Base-by-base conservation (phyloP, 2,329 filamentous ascomycete species). In the Pseudopithomyces maydicus region DNA sequence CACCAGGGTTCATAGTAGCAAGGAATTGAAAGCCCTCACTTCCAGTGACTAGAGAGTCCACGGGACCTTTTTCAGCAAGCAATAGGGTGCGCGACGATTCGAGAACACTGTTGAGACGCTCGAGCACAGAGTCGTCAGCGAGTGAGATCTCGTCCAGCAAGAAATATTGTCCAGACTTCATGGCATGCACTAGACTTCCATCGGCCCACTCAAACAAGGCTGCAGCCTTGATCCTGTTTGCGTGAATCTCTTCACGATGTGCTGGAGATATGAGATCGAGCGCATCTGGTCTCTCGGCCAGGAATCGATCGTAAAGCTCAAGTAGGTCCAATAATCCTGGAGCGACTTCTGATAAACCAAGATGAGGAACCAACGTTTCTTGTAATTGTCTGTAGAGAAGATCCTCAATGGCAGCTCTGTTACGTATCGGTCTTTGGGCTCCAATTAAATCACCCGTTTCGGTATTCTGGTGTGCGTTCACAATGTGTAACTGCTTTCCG, bases 1-100 rank as follows among this genome's bases (percentile, higher is more conserved):
- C 95, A 49, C 96, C 96, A 8, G 95, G 95, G 65, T 99, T 99
- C 95, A 99, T 99, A 0, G 95, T 99, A 3, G 95, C 94, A 57
- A 99, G 86, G 76, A 99, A 97, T 69, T 99, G 93, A 76, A 98
- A 99, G 0, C 90, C 91, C 39, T 89, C 82, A 11, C 82, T 77
- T 6, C 90, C 95, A 38, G 85, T 84, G 23, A 99, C 84, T 61
- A 91, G 88, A 0, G 92, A 92, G 73, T 97, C 88, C 5, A 90
- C 84, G 1, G 91, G 86, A 0, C 95, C 96, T 76, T 98, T 99
- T 74, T 99, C 95, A 0, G 96, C 96, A 15, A 99, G 84, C 2
- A 99, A 80, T 26, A 99, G 85, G 0, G 90, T 92, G 51, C 95
- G 85, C 43, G 90, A 87, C 1, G 95, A 89, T 74, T 99, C 95